These are phyloP conservation scores for Pseudogymnoascus verrucosus DNA, from an alignment of 2,329 filamentous ascomycete genomes.

Conservation along the genomic window DNA sequence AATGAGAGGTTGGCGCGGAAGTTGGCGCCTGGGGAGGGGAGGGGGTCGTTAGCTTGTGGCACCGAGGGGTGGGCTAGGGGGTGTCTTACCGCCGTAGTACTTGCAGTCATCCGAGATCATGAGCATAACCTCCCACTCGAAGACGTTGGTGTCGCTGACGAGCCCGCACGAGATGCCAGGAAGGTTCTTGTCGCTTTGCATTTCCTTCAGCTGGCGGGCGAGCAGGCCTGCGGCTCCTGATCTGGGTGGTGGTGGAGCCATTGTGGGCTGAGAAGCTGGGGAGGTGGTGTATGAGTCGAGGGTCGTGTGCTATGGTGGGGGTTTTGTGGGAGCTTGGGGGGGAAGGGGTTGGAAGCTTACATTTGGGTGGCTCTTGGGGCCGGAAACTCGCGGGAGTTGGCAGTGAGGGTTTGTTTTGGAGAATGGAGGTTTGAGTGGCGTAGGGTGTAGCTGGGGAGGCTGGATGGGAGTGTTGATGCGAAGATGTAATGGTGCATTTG, in stretches of 20 bases:
- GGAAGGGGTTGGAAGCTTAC: neutral
- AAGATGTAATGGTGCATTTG: conserved; percentile 6
- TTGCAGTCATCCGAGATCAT: conserved; percentile 96
- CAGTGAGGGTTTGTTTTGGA: neutral
- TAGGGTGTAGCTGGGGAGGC: neutral
- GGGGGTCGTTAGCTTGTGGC: conserved; percentile 9
- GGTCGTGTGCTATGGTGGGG: neutral
- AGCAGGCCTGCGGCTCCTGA: conserved; percentile 60
- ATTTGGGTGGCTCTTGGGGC: neutral
- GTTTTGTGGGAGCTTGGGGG: neutral
- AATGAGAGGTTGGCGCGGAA: conserved; percentile 83
- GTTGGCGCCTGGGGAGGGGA: conserved; percentile 74
- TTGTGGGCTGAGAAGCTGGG: neutral
- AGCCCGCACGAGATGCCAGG: conserved; percentile 91
- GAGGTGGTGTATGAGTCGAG: neutral
- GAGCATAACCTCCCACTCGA: conserved; percentile 98
- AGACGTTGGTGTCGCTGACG: conserved; percentile 76
- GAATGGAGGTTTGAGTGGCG: neutral
- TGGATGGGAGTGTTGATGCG: neutral
- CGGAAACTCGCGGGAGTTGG: neutral
- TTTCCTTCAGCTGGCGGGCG: conserved; percentile 81
- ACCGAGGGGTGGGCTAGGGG: neutral
- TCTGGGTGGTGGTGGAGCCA: conserved; percentile 10
- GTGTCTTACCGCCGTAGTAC: conserved; percentile 71
- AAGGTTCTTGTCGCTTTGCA: conserved; percentile 85